phyloP scores from a whole-genome alignment of 176 grass and related monocot species.

The Carex parvula region DNA sequence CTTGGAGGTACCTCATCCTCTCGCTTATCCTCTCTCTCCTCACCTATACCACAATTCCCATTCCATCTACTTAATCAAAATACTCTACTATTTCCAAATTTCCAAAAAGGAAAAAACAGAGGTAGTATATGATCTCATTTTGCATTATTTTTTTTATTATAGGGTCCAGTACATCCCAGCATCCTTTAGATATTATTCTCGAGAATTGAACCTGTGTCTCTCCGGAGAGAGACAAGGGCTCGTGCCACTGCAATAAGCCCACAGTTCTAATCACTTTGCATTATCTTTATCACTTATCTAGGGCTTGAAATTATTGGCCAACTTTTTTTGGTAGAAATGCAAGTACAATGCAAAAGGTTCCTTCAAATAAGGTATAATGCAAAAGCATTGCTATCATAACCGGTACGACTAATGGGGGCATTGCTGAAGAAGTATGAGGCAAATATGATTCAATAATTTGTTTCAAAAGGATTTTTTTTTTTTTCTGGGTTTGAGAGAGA shows the following conservation, averaged over 20 bases:
- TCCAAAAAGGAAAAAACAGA: not conserved
- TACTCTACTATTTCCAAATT: not conserved
- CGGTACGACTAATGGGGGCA: not conserved
- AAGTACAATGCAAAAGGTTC: not conserved
- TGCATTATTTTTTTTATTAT: not conserved
- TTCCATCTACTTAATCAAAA: slow-evolving; percentile 9
- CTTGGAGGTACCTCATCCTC: slow-evolving; percentile 92
- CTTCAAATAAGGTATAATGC: not conserved
- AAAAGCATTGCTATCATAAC: not conserved
- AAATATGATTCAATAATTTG: not conserved
- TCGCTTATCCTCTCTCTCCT: slow-evolving; percentile 97
- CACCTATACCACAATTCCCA: slow-evolving; percentile 47
- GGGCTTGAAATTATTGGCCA: no score
- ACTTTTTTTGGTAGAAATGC: no score
- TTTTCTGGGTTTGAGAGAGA: not conserved
- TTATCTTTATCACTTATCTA: no score
- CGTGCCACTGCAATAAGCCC: no score
- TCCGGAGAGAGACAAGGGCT: no score
- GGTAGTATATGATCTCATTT: not conserved
- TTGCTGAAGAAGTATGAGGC: not conserved
- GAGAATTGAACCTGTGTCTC: no score
- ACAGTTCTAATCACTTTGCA: no score
- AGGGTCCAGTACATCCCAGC: no score
- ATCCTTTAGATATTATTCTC: no score
- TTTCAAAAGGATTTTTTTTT: not conserved